Conservation (phyloP, 2,329 filamentous ascomycete genomes). For the Pseudogymnoascus sp. region DNA sequence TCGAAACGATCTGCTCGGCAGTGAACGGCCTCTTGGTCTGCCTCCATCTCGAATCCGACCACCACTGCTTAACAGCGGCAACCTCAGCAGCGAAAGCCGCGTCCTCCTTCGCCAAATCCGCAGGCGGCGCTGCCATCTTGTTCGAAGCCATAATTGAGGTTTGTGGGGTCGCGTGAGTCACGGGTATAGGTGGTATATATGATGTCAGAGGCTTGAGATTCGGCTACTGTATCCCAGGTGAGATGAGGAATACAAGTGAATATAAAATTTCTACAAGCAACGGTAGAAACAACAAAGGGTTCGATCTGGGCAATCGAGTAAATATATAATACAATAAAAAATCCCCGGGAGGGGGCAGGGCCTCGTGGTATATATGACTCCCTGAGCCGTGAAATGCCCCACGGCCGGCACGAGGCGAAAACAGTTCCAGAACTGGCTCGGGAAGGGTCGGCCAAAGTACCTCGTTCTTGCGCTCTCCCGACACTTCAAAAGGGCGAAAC, state of each 20-base stretch:
- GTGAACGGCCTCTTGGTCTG: slow-evolving; percentile 89
- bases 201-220: neutral
- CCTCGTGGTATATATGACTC: neutral
- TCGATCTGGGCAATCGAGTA: neutral
- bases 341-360: neutral
- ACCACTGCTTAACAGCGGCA: slow-evolving; percentile 86
- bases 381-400: neutral
- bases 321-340: neutral
- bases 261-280: neutral
- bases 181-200: neutral
- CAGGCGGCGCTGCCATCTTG: slow-evolving; percentile 53
- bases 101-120: slow-evolving; percentile 52
- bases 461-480: neutral
- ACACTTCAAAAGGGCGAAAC: neutral
- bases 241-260: neutral
- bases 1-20: slow-evolving; percentile 92
- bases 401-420: neutral
- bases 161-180: neutral
- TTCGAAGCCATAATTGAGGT: slow-evolving; percentile 24
- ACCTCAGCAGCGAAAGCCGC: slow-evolving; percentile 63
- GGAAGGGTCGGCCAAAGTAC: slow-evolving; percentile 4
- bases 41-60: slow-evolving; percentile 85
- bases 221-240: neutral
- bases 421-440: neutral
- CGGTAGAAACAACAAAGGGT: neutral